Conservation (phyloP, 2,329 filamentous ascomycete species). For the Ceratocystis harringtonii region DNA sequence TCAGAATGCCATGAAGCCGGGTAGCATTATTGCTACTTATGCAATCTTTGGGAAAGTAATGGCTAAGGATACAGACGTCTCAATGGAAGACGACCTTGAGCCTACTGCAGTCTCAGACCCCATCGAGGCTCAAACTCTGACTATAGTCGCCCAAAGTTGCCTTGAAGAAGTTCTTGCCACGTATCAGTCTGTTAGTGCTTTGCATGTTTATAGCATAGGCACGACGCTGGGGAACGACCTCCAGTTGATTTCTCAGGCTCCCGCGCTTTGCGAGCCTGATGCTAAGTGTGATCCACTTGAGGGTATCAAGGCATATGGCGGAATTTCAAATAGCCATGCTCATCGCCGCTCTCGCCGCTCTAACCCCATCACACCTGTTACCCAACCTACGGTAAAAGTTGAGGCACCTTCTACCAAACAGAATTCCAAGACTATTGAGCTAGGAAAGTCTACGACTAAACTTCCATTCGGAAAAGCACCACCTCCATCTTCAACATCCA, state of each 20-base stretch:
- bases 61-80: conserved; percentile 46
- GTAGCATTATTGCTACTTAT: conserved; percentile 83
- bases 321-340: conserved; percentile 7
- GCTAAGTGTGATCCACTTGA: conserved; percentile 3
- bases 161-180: conserved; percentile 51
- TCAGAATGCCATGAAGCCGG: conserved; percentile 60
- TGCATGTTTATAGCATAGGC: conserved; percentile 79
- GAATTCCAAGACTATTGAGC: background rate
- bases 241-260: conserved; percentile 8
- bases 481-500: background rate
- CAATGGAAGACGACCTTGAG: conserved; percentile 39
- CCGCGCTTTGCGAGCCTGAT: background rate
- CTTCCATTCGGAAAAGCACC: conserved; percentile 7
- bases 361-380: background rate
- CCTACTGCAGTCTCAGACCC: conserved; percentile 29
- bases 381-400: background rate
- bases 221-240: conserved; percentile 43
- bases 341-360: conserved; percentile 2
- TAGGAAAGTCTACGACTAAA: background rate
- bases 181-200: conserved; percentile 59
- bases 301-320: conserved; percentile 9
- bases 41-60: conserved; percentile 58
- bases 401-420: background rate
- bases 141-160: conserved; percentile 56
- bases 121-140: conserved; percentile 42